Base-by-base conservation (phyloP, 1,284 basidiomycete genomes). In the Ceratobasidium sp. region DNA sequence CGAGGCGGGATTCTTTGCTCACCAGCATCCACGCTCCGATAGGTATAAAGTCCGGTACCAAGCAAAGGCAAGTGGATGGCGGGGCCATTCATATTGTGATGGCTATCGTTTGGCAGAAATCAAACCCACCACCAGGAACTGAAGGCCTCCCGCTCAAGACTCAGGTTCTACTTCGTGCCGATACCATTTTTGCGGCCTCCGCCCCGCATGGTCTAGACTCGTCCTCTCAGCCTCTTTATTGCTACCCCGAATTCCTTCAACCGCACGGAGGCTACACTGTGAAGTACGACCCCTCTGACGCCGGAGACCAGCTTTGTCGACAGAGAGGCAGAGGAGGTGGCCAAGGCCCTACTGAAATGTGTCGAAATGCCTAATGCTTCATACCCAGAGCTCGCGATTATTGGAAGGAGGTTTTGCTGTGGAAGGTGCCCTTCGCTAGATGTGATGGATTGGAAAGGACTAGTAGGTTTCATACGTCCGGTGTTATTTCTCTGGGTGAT, bases 261-360 rank as follows among this genome's bases (percentile, higher is more conserved):
- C 8, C 38, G 17, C 7, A 7, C 17, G 17, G 17, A 40, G 17
- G 8, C 7, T 40, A 40, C 17, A 40, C 7, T 40, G 38, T 7
- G 17, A 8, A 17, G 38, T 7, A n/a, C n/a, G 17, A 40, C 8
- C 17, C 38, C 38, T 17, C 7, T 7, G 38, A 17, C 7, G 17
- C 38, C 17, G 38, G 38, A 40, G 38, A 7, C 17, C 38, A 40
- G 7, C 17, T 8, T 20, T 64, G 52, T 40, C 42, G 60, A 10
- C 60, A 64, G 50, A 27, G 47, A 64, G 43, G 45, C 60, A 12
- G 60, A 64, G 34, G 32, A n/a, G 47, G 34, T 64, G n/a, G 20
- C 34, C n/a, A 64, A 52, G 29, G 34, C 47, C 22, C 15, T 64
- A n/a, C 47, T 64, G 12, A 6, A 35, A 5, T 7, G 31, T 38